Evolutionary conservation across 352 stramenopile species (phyloP), one percentile per base, ranked within the genome.

Genomic region (Aphanomyces invadans): DNA sequence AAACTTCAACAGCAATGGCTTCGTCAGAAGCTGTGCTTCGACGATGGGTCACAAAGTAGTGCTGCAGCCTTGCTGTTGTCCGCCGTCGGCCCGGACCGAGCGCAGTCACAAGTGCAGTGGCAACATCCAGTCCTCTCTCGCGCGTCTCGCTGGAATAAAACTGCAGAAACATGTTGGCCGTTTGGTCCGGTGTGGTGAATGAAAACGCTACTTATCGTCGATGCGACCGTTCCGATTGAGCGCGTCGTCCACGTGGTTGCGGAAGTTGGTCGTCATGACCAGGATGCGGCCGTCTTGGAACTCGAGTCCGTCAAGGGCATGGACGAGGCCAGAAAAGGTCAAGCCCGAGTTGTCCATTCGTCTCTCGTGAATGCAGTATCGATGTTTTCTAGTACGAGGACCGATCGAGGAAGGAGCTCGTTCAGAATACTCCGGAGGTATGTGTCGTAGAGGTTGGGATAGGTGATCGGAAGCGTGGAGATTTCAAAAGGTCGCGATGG

Each of bases 321-420:
- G 74, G 32, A 76, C 46, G 44, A 76, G 52, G 11, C 71, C 71
- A 33, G 53, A 69, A 45, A 75, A 74, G n/a, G 71, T 75, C 29
- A 75, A 44, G 42, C 39, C 15, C 53, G 53, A 46, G n/a, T 62
- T 15, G 28, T 42, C 38, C 9, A 52, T 19, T n/a, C 46, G 62
- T 25, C n/a, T 15, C n/a, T 25, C 2, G 32, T 17, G 63, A 78
- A 78, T 17, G 70, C 67, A n/a, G 61, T 61, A 60, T 78, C 73
- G 11, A 78, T 62, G 56, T 78, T 71, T 64, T 78, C 69, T 10
- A 74, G 48, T 3, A 76, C 39, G 10, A 76, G 39, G 48, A 74
- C 56, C 3, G 25, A 44, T 19, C 31, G 25, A 25, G 53, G 21
- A 11, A 31, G 53, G 12, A 62, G 15, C 5, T 25, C 11, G 21